These are phyloP conservation scores for Paecilomyces sp. DNA, from an alignment of 2,329 filamentous ascomycete species.

Conservation along the genomic window DNA sequence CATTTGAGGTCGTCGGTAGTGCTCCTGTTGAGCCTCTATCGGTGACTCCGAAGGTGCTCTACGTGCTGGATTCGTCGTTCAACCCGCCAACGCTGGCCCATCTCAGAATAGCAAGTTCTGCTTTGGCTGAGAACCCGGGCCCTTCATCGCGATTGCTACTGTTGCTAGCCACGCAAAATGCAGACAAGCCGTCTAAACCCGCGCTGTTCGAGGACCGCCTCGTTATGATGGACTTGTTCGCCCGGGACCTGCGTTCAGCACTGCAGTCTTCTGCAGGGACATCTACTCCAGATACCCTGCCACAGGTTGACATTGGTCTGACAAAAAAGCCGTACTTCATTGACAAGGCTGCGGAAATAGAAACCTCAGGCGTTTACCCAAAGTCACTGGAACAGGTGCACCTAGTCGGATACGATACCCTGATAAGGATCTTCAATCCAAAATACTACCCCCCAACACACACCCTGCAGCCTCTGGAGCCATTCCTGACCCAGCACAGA, in stretches of 20 bases:
- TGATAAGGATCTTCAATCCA: conserved; percentile 41
- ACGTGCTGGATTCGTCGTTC: conserved; percentile 60
- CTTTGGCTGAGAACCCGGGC: conserved; percentile 34
- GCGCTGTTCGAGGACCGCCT: conserved; percentile 42
- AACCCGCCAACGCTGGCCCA: conserved; percentile 59
- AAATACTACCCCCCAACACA: conserved; percentile 43
- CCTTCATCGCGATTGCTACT: conserved; percentile 43
- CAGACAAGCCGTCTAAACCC: conserved; percentile 52
- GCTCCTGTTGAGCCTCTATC: conserved; percentile 12
- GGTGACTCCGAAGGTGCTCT: conserved; percentile 36
- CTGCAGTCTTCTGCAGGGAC: conserved; percentile 11
- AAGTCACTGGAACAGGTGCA: conserved; percentile 36
- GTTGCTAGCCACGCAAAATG: conserved; percentile 58
- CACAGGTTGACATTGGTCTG: conserved; percentile 39
- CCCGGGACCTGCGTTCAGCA: conserved; percentile 32
- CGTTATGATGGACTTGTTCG: conserved; percentile 43
- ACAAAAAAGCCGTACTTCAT: conserved; percentile 43
- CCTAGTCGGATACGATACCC: conserved; percentile 42
- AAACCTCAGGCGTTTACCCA: conserved; percentile 28
- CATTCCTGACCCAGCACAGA: conserved; percentile 36
- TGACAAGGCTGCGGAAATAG: conserved; percentile 41
- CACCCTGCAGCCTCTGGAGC: conserved; percentile 32
- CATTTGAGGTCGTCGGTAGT: conserved; percentile 25
- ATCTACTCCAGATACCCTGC: conserved; percentile 10
- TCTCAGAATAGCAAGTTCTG: conserved; percentile 47